phyloP scores from a whole-genome alignment of 2,329 filamentous ascomycete genomes.

The Apiospora aurea region DNA sequence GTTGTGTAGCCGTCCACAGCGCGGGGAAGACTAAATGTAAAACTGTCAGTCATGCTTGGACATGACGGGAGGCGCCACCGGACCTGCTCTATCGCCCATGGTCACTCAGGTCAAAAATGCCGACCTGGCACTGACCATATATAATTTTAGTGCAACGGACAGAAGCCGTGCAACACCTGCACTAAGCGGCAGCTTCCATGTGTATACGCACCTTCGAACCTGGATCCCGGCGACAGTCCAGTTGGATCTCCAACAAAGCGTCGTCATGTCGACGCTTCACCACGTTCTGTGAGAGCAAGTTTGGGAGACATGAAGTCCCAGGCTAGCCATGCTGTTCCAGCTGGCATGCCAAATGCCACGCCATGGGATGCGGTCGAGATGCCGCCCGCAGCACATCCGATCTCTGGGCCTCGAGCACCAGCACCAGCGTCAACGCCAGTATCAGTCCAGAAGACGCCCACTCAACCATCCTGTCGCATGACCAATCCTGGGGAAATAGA shows the following conservation, averaged over 20 bases:
- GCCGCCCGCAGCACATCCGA: not conserved
- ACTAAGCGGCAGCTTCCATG: constrained; percentile 58
- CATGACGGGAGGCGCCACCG: constrained; percentile 15
- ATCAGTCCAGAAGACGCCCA: not conserved
- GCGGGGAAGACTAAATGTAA: constrained; percentile 25
- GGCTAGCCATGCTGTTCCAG: not conserved
- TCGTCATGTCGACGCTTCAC: constrained; percentile 42
- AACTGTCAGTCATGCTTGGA: constrained; percentile 9
- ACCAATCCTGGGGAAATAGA: constrained; percentile 37
- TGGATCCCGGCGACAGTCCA: constrained; percentile 41
- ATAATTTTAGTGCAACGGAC: constrained; percentile 61
- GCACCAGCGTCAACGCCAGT: not conserved
- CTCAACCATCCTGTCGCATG: constrained; percentile 29
- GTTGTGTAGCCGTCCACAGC: constrained; percentile 34
- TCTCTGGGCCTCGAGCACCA: constrained; percentile 4
- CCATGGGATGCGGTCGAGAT: constrained; percentile 25
- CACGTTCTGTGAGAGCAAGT: constrained; percentile 23
- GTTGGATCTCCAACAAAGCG: constrained; percentile 46
- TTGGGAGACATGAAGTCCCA: not conserved
- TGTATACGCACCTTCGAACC: constrained; percentile 48
- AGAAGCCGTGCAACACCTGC: constrained; percentile 65
- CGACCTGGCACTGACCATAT: constrained; percentile 26
- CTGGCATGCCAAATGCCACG: not conserved
- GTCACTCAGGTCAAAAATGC: constrained; percentile 13
- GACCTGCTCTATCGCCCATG: constrained; percentile 24